Evolutionary conservation across 495 filamentous ascomycete species (phyloP).

Genomic region (Talaromyces trachyspermus): DNA sequence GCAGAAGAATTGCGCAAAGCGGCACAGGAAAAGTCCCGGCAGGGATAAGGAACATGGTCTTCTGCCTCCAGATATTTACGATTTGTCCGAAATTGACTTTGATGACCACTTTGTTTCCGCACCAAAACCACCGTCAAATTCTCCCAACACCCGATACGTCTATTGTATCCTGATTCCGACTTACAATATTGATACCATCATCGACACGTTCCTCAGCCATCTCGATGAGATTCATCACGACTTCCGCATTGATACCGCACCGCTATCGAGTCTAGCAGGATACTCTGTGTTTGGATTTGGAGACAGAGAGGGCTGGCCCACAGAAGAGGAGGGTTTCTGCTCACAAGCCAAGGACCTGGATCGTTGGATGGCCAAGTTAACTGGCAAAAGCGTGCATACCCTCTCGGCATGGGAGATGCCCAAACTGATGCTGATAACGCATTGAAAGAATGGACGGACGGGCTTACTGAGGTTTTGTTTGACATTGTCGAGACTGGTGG

Average conservation of each 20-base stretch:
- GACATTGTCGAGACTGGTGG: constrained; percentile 56
- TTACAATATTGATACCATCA: constrained; percentile 87
- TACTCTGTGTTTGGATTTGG: constrained; percentile 94
- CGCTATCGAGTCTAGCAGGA: constrained; percentile 66
- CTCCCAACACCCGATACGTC: constrained; percentile 51
- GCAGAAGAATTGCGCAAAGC: constrained; percentile 41
- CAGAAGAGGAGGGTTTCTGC: constrained; percentile 83
- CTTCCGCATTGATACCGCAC: constrained; percentile 87
- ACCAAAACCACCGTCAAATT: constrained; percentile 44
- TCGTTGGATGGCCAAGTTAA: constrained; percentile 92
- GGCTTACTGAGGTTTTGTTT: constrained; percentile 61
- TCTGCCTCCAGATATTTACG: constrained; percentile 58
- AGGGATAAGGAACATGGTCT: constrained; percentile 31
- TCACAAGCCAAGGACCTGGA: constrained; percentile 83
- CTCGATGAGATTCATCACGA: constrained; percentile 88
- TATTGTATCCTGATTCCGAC: constrained; percentile 79
- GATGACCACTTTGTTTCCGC: constrained; percentile 79
- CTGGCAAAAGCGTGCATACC: constrained; percentile 73
- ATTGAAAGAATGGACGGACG: constrained; percentile 67
- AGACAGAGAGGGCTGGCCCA: constrained; percentile 84
- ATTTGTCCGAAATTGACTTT: constrained; percentile 78
- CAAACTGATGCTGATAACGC: constrained; percentile 60
- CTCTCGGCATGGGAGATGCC: constrained; percentile 79
- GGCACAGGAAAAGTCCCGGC: constrained; percentile 21
- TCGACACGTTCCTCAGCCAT: constrained; percentile 74